A percentile compares a stretch with the other conserved stretches of the same genome.
Evolutionary conservation across 202 grass and related monocot species (phyloP).

Genomic region (Brachypodium distachyon): DNA sequence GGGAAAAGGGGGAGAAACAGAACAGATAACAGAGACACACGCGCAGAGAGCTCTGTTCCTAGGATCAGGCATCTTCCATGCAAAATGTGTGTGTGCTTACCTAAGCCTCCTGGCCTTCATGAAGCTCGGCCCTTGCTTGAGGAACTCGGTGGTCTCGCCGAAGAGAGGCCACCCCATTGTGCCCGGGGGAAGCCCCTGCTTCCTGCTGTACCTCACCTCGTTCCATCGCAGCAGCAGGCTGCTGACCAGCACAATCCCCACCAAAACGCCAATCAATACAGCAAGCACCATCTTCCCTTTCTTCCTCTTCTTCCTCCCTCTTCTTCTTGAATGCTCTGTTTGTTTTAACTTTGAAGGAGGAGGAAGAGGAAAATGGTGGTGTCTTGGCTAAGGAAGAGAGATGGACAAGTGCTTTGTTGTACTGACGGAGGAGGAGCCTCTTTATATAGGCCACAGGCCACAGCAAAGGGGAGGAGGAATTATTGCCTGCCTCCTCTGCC

Average conservation of each 20-base stretch:
- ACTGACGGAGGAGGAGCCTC: not conserved
- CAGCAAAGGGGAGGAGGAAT: not conserved
- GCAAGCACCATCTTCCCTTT: conserved; percentile 23
- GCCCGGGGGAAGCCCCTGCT: conserved; percentile 62
- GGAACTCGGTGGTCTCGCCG: conserved; percentile 93
- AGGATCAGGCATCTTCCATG: not conserved
- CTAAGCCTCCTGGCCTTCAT: conserved; percentile 81
- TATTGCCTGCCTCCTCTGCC: not conserved
- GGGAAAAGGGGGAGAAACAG: not conserved
- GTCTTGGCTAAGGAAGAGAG: not conserved
- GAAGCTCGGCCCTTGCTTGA: conserved; percentile 79
- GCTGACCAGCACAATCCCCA: conserved; percentile 29
- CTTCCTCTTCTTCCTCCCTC: not conserved
- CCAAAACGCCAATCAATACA: not conserved
- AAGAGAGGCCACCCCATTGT: conserved; percentile 96
- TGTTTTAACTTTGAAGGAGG: no score
- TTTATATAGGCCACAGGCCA: conserved; percentile 36
- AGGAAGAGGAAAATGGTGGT: not conserved
- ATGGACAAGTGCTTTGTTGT: not conserved
- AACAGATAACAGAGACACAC: not conserved
- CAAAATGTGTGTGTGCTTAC: conserved; percentile 18
- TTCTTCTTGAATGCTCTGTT: not conserved
- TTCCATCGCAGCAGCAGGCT: conserved; percentile 73
- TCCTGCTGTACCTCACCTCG: conserved; percentile 65
- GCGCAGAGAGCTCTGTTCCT: not conserved